Evolutionary conservation across 2,329 filamentous ascomycete genomes (phyloP).

Genomic region (Pyrenophora graminea): DNA sequence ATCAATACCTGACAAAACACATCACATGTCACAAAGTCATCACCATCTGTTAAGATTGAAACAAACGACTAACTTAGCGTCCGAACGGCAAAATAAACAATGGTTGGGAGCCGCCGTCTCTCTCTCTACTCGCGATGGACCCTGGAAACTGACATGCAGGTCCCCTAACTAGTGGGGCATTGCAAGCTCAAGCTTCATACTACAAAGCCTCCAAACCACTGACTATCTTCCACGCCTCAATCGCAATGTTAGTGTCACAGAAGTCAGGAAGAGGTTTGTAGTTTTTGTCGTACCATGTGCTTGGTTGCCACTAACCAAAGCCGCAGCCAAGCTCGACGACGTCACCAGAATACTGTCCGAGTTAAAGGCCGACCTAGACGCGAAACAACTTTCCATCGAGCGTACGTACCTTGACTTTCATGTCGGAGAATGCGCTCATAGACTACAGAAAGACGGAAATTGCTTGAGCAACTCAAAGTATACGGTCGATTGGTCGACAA

Average conservation of each 20-base stretch:
- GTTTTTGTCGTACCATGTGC: background rate
- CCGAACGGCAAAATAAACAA: too few species aligned
- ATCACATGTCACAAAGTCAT: too few species aligned
- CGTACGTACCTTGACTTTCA: constrained; percentile 52
- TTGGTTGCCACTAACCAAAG: constrained; percentile 13
- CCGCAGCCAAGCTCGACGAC: constrained; percentile 67
- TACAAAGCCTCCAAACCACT: constrained; percentile 1
- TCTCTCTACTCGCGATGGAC: constrained; percentile 1
- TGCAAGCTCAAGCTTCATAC: constrained; percentile 10
- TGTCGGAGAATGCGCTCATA: constrained; percentile 11
- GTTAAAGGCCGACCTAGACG: constrained; percentile 65
- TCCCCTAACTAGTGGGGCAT: constrained; percentile 13
- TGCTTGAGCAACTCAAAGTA: constrained; percentile 71
- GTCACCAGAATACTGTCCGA: constrained; percentile 67
- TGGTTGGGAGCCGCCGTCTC: too few species aligned
- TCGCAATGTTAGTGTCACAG: constrained; percentile 13
- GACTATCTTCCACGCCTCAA: background rate
- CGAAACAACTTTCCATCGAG: constrained; percentile 61
- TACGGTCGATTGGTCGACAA: constrained; percentile 72
- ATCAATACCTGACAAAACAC: too few species aligned
- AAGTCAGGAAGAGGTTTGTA: constrained; percentile 28
- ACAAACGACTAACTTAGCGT: too few species aligned
- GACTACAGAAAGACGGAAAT: constrained; percentile 62
- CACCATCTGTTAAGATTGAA: too few species aligned
- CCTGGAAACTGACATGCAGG: constrained; percentile 8